Evolutionary conservation across 352 stramenopile genomes (phyloP), one percentile per base, ranked within the genome.

Genomic region (Phytophthora boehmeriae): DNA sequence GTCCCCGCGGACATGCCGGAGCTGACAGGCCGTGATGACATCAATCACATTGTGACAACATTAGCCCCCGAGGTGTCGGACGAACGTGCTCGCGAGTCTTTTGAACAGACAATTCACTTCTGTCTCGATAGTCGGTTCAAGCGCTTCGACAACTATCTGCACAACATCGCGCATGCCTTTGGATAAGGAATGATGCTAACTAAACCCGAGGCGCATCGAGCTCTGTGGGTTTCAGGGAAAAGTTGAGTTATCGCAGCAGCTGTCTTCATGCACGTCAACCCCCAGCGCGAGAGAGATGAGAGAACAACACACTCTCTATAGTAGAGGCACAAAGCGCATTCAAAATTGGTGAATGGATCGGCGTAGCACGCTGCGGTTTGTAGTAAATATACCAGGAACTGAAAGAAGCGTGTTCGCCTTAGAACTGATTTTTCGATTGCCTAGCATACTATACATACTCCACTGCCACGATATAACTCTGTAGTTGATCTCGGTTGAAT

Each of bases 1-100:
- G 78, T 96, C 1, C 87, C 88, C n/a, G 88, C 88, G 16, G 84
- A 86, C 53, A 96, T 96, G 87, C 85, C 85, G 0, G 87, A 96
- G 56, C 64, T 96, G 22, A 89, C 68, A 10, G 87, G 86, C 11
- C 73, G 80, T 8, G 84, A 93, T 48, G 87, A 94, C 57, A 92
- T 96, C 66, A 93, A 96, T 69, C 83, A 94, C 59, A 76, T 96
- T 9, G 85, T 96, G 51, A 86, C 78, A 19, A 88, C 80, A 47
- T 63, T 96, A 46, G 79, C 68, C 2, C 83, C 86, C 0, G 87
- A 93, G 45, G 76, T 92, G 19, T 82, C 76, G 1, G 82, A 93
- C 20, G 76, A 89, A 4, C 74, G 81, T 17, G 85, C 87, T 44
- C 61, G 69, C 13, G 67, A 81, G 47, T 90, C 80, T 32, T 93